Evolutionary conservation across 2,329 filamentous ascomycete species (phyloP), one percentile per base, ranked within the genome.

Genomic region (Colletotrichum acutatum): DNA sequence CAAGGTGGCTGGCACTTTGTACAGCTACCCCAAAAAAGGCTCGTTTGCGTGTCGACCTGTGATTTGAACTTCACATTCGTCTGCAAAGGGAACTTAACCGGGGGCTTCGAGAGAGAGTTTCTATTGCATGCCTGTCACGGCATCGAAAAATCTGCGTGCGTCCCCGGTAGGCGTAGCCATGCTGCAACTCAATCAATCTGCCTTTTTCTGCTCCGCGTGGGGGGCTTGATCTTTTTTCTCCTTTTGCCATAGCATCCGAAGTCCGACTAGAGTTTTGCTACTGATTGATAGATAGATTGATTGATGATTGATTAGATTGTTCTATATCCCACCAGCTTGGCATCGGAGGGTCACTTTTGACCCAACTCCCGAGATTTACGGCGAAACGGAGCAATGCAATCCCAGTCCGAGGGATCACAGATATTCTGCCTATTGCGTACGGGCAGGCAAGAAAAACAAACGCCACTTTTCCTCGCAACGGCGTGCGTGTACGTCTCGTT

Each of bases 311-410:
- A 42, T 42, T 42, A 42, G 37, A 42, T 19, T 42, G 14, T 42
- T 42, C 26, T 26, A 5, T 58, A 42, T 69, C 22, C 64, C 65
- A 34, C 69, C 37, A 68, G 58, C 53, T 19, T 54, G 65, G 70
- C 70, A 64, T 59, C 30, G 66, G 57, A 26, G 65, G 59, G 66
- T 69, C 56, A 56, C 66, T 53, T 49, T 60, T 46, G 30, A 69
- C 26, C 59, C 70, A 59, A 16, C 37, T 58, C 60, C 66, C 46
- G 32, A 58, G 16, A 30, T 54, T 12, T 42, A 53, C 24, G 24
- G 37, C 30, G 28, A 28, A 19, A 16, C 14, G 37, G 5, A 5
- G 24, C n/a, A 11, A 32, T 26, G 12, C 32, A 53, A 63, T 34
- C 24, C 52, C 57, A 22, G 19, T 4, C 52, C 14, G 53, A 42